Base-by-base conservation (phyloP, 257 asterid genomes). In the Hygrophila difformis region DNA sequence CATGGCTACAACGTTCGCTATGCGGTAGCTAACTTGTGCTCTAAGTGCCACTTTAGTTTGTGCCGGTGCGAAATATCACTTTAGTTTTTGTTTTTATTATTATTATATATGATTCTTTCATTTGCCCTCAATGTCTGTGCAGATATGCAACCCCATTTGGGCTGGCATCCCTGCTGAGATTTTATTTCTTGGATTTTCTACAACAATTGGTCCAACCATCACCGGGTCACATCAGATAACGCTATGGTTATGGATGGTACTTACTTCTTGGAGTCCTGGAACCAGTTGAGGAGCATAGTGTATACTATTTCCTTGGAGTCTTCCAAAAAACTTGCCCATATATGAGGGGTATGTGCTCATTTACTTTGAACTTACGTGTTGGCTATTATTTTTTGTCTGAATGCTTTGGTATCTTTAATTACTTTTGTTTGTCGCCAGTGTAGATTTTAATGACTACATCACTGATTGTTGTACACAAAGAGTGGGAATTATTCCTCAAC, bases 61-160 rank as follows among this genome's bases (percentile, higher is more conserved):
- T 6, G 8, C 3, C 37, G 6, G 37, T 4, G 6, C 6, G 8
- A 33, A 33, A 33, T 6, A 33, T 10, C 10, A 3, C 37, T 5
- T 33, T 33, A 4, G n/a, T n/a, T n/a, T n/a, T n/a, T n/a, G n/a
- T n/a, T n/a, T n/a, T 9, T 33, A 5, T 33, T 9, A 5, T 33
- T 33, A 0, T 5, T 42, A 58, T 15, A 66, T 60, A 49, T n/a
- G n/a, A n/a, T n/a, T n/a, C n/a, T 5, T 26, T 26, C 31, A 0
- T 8, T 3, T 26, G 31, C 31, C 8, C 31, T 26, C n/a, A n/a
- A 44, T 52, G 17, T 37, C 23, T 48, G 33, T 44, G 18, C 72
- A 89, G 98, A 75, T 89, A 89, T 54, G 98, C 98, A 59, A 89
- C 96, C 13, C 98, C 98, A 19, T 89, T 89, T 79, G 98, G 98